Evolutionary conservation across 768 basidiomycete genomes (phyloP).

Genomic region (Gelatoporia subvermispora): DNA sequence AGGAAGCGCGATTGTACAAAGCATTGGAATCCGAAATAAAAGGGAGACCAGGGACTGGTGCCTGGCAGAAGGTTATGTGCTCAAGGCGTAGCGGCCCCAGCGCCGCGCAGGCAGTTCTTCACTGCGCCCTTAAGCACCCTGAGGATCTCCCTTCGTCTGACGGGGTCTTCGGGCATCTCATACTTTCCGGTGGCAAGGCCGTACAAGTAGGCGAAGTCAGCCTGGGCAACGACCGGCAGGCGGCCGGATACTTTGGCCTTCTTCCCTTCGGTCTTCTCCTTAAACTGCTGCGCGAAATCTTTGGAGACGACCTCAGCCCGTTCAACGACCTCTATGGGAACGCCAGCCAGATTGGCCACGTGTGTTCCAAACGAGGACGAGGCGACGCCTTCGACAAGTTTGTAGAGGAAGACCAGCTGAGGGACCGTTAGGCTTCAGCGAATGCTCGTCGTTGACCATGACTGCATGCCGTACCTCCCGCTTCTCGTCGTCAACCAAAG

Average conservation of each 20-base stretch:
- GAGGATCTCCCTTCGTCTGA: conserved; percentile 50
- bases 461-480: conserved; percentile 55
- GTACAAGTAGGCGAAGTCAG: conserved; percentile 83
- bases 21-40: background rate
- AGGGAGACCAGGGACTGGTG: background rate
- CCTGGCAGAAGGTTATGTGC: no score
- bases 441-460: background rate
- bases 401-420: conserved; percentile 91
- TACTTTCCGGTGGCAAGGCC: conserved; percentile 52
- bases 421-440: background rate
- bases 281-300: conserved; percentile 85
- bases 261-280: conserved; percentile 66
- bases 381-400: conserved; percentile 84
- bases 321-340: conserved; percentile 78
- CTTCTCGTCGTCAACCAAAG: conserved; percentile 88
- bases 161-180: conserved; percentile 48
- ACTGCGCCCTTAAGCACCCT: conserved; percentile 45
- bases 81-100: background rate
- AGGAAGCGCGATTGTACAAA: background rate
- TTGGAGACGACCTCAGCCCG: conserved; percentile 85
- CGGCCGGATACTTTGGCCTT: conserved; percentile 48
- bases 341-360: conserved; percentile 92
- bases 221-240: conserved; percentile 78
- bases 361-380: conserved; percentile 90
- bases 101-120: conserved; percentile 20